These are phyloP conservation scores for Basidiobolus meristosporus DNA, from an alignment of 371 early-diverging fungal genomes.

Conservation along the genomic window DNA sequence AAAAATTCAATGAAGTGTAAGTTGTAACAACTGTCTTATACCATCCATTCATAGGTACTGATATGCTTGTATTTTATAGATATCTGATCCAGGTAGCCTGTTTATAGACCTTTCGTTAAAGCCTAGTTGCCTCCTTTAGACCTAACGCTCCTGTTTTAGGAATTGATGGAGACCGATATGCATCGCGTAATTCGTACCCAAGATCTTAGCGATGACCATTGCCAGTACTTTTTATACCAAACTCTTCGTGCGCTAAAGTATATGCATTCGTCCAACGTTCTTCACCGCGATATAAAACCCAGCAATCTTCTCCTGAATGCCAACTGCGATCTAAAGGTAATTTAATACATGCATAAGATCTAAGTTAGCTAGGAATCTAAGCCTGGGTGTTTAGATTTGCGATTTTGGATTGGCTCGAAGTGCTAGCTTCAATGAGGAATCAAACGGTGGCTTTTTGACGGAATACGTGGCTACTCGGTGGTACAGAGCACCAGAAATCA, in stretches of 20 bases:
- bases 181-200: constrained; percentile 97
- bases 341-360: not conserved
- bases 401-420: constrained; percentile 90
- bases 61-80: constrained; percentile 8
- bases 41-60: constrained; percentile 9
- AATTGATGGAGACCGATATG: constrained; percentile 96
- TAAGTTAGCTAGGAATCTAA: not conserved
- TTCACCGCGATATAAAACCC: constrained; percentile 96
- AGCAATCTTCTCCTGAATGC: constrained; percentile 91
- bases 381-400: constrained; percentile 36
- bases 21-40: constrained; percentile 3
- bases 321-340: constrained; percentile 87
- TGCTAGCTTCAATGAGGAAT: constrained; percentile 67
- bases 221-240: constrained; percentile 96
- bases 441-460: constrained; percentile 82
- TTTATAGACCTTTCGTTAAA: too few species aligned
- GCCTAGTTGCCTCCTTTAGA: too few species aligned
- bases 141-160: constrained; percentile 35
- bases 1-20: constrained; percentile 76
- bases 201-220: constrained; percentile 91
- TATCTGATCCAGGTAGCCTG: constrained; percentile 34
- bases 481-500: too few species aligned
- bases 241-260: constrained; percentile 89
- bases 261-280: constrained; percentile 94
- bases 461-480: constrained; percentile 97